Base-by-base conservation (phyloP, 2,329 filamentous ascomycete species). In the Camillea tinctor region DNA sequence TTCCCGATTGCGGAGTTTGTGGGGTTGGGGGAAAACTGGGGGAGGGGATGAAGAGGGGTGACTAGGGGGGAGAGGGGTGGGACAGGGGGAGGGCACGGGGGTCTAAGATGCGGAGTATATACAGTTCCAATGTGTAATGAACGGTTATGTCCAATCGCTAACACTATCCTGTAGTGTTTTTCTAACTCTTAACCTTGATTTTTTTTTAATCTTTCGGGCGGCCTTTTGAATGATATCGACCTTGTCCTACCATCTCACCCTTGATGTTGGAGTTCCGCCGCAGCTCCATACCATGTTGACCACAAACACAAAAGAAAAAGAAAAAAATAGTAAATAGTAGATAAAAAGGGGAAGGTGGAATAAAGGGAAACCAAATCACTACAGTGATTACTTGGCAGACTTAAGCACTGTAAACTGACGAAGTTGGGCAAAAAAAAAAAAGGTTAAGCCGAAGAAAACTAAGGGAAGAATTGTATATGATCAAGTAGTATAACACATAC, bases 61-160 rank as follows among this genome's bases (percentile, higher is more conserved):
- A 67, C 65, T 61, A 58, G 61, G 60, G 61, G 23, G 19, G 40
- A 7, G 22, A 58, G 61, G 60, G 61, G 23, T 19, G 40, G 13
- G 22, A 20, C n/a, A 54, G 19, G 30, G 54, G 49, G 44, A 52
- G 50, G 50, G 49, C 52, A 40, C 56, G 58, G 56, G 24, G 59
- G 30, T 49, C n/a, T 54, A 26, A 40, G 56, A 64, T 67, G 65
- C 65, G 65, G 65, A 67, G 65, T 67, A 66, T 58, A 57, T 57
- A 22, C 26, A 23, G 44, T 40, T n/a, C 50, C 24, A 13, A 21
- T 24, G 54, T 58, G 56, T 56, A 58, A 59, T 51, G 36, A 23
- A 48, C 36, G 36, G 36, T 15, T 9, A 5, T 44, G 6, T 44
- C 36, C 36, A 44, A 44, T 44, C 36, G 36, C 13, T 44, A 44